A percentile compares a stretch with the other conserved stretches of the same genome.
Conservation (phyloP, 495 filamentous ascomycete species). For the Cladorrhinum samala region DNA sequence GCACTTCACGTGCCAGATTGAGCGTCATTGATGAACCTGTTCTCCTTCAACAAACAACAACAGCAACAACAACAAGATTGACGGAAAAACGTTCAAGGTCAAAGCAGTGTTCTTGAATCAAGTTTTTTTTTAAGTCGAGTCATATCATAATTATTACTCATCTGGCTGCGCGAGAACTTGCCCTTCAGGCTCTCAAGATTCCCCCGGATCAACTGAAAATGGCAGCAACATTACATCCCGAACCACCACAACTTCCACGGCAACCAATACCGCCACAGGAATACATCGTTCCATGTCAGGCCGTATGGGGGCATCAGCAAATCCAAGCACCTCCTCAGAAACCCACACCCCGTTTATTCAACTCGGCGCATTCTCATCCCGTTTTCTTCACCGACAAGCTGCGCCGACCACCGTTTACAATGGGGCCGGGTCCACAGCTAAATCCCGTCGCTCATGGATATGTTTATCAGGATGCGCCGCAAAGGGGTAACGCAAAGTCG, state of each 20-base stretch:
- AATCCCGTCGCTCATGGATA: slow-evolving; percentile 52
- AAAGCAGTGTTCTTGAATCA: too few species aligned
- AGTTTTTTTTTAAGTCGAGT: too few species aligned
- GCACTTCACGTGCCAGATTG: slow-evolving; percentile 18
- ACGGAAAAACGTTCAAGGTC: too few species aligned
- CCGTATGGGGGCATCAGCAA: slow-evolving; percentile 4
- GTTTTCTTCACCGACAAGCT: slow-evolving; percentile 55
- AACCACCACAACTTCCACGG: background rate
- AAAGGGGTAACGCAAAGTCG: slow-evolving; percentile 12
- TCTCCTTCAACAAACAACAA: background rate
- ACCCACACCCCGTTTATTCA: slow-evolving; percentile 5
- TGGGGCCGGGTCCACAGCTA: slow-evolving; percentile 17
- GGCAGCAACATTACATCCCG: slow-evolving; percentile 8
- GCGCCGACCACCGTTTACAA: slow-evolving; percentile 32
- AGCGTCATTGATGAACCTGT: slow-evolving; percentile 16
- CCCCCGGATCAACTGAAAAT: slow-evolving; percentile 3
- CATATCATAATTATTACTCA: too few species aligned
- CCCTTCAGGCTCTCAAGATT: too few species aligned
- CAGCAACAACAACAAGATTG: background rate
- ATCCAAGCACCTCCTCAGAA: background rate
- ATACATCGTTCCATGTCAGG: slow-evolving; percentile 14
- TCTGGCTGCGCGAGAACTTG: too few species aligned
- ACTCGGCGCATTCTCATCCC: slow-evolving; percentile 47
- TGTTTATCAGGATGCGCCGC: slow-evolving; percentile 37
- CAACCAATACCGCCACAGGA: background rate